These are phyloP conservation scores for Scutellaria baicalensis DNA, from an alignment of 257 asterid species.

Conservation along the genomic window DNA sequence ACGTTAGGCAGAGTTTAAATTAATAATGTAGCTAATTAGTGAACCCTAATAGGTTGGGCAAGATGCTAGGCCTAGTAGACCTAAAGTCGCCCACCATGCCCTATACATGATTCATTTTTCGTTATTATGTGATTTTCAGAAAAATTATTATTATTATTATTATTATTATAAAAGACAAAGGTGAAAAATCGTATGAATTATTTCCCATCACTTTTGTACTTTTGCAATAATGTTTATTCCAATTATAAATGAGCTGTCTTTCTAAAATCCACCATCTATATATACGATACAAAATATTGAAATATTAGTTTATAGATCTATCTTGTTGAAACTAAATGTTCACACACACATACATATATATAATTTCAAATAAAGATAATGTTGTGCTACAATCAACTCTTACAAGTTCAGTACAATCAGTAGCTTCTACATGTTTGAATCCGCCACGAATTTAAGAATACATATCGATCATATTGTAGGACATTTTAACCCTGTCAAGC, in stretches of 20 bases:
- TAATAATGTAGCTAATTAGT: not conserved
- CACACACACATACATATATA: no score
- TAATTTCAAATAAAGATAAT: no score
- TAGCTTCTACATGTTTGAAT: no score
- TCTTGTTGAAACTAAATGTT: not conserved
- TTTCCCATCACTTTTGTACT: slow-evolving; percentile 1
- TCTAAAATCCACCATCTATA: not conserved
- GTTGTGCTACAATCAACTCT: no score
- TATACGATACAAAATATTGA: not conserved
- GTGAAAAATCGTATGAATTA: not conserved
- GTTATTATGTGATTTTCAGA: not conserved
- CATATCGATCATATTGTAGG: no score
- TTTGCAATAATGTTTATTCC: slow-evolving; percentile 13
- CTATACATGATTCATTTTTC: not conserved
- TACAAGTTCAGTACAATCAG: no score
- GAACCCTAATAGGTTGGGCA: slow-evolving; percentile 18
- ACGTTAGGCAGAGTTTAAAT: slow-evolving; percentile 12
- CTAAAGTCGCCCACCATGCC: not conserved
- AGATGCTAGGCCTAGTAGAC: slow-evolving; percentile 9
- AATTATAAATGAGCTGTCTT: slow-evolving; percentile 5
- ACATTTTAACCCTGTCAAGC: no score
- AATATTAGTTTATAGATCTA: not conserved
- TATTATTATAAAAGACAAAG: not conserved
- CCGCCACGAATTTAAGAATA: no score
- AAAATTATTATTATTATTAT: not conserved